Base-by-base conservation (phyloP, 1,139 yeast species). In the Pneumocystis jirovecii region DNA sequence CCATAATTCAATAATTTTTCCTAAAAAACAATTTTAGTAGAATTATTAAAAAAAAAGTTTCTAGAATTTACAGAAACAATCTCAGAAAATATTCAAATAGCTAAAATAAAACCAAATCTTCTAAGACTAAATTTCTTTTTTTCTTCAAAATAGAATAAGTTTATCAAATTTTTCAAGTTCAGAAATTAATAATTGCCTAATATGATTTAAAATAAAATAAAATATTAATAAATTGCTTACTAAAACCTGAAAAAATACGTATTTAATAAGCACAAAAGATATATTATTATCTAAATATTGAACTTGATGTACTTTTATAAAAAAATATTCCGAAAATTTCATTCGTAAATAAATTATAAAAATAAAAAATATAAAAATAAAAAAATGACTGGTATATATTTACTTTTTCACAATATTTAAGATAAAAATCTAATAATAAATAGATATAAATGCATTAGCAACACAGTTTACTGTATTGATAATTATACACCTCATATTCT, bases 401-500 rank as follows among this genome's bases (percentile, higher is more conserved):
- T 50, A 21, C 21, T 10, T 45, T 50, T 25, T 25, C 17, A 50
- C 6, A 3, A 25, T 10, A n/a, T 50, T 50, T 50, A n/a, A n/a
- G n/a, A 50, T 25, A 19, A 15, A 21, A 15, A 3, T 25, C n/a
- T 50, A 50, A 50, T 15, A 15, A 37, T 4, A 10, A 25, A 12
- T 25, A 45, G 65, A 57, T 29, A 61, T 63, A 8, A 63, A 59
- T 60, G 37, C 57, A 17, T 10, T 57, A 37, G 65, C 62, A 19
- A 21, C 60, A 19, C 66, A 64, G 29, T 65, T 62, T 42, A 59
- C 62, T 8, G 63, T 35, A 29, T 63, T 64, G 63, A 60, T 64
- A 8, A 8, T 73, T 76, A 50, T 50, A 50, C 7, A 25, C 1
- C 2, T 25, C 25, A 7, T 90, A 78, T 91, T 15, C 19, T 21